Conservation (phyloP, 345 rosid genomes). For the Kernera saxatilis region DNA sequence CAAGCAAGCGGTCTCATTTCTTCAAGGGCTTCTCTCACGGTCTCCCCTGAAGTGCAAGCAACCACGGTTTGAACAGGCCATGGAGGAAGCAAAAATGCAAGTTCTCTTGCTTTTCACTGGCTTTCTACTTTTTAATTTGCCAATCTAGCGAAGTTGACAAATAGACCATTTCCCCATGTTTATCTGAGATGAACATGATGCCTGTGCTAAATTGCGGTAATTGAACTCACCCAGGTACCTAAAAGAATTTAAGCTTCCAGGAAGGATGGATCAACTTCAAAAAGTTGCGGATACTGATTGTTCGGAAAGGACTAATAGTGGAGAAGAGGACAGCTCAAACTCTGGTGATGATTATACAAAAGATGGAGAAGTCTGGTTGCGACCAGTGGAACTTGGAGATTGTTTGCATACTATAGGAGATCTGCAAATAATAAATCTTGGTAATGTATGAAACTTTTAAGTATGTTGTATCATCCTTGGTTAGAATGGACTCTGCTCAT, state of each 20-base stretch:
- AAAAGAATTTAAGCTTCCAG: constrained; percentile 86
- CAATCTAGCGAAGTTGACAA: not conserved
- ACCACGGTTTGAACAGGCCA: constrained; percentile 62
- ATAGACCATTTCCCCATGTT: not conserved
- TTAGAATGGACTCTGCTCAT: constrained; percentile 10
- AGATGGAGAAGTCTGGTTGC: constrained; percentile 47
- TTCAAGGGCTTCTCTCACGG: constrained; percentile 85
- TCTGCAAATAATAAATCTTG: constrained; percentile 76
- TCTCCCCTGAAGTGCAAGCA: constrained; percentile 89
- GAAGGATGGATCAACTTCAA: constrained; percentile 72
- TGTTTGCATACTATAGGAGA: constrained; percentile 72
- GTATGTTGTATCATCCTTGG: constrained; percentile 3
- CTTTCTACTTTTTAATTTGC: not conserved
- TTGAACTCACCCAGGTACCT: constrained; percentile 58
- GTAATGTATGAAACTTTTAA: constrained; percentile 39
- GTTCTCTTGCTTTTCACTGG: constrained; percentile 22
- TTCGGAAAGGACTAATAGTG: constrained; percentile 49
- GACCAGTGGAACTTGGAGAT: constrained; percentile 40
- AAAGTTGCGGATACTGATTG: constrained; percentile 42
- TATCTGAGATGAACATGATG: not conserved
- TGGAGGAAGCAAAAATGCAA: constrained; percentile 94
- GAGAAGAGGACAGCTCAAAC: constrained; percentile 59
- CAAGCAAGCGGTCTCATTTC: constrained; percentile 85
- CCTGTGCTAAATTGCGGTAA: constrained; percentile 4
- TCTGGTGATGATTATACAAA: constrained; percentile 49